Evolutionary conservation across 148 eudicot species (phyloP).

Genomic region (Rhododendron ovatum): DNA sequence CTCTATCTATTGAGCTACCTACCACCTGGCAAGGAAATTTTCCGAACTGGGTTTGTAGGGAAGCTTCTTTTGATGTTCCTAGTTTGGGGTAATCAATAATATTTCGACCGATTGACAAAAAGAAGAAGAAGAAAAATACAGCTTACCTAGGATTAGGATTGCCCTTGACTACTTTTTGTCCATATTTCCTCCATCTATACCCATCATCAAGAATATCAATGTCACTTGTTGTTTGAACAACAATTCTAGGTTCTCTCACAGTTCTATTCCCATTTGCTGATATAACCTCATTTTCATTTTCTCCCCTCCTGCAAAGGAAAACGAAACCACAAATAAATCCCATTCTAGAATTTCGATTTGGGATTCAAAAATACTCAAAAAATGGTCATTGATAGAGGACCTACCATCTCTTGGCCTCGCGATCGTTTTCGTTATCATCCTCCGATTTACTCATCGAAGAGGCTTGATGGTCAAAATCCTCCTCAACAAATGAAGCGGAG

Average conservation of each 20-base stretch:
- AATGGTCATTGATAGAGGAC: neutral
- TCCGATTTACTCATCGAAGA: slow-evolving; percentile 49
- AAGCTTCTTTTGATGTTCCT: too few species aligned
- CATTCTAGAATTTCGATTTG: neutral
- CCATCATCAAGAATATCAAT: slow-evolving; percentile 86
- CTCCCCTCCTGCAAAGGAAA: slow-evolving; percentile 54
- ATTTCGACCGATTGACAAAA: too few species aligned
- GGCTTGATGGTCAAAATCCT: slow-evolving; percentile 67
- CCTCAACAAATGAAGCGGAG: slow-evolving; percentile 59
- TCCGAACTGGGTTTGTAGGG: too few species aligned
- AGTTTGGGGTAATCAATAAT: too few species aligned
- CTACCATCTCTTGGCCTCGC: slow-evolving; percentile 74
- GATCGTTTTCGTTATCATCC: slow-evolving; percentile 56
- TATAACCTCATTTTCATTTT: slow-evolving; percentile 59
- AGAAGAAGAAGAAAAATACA: neutral
- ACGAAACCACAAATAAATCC: neutral
- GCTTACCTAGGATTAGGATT: slow-evolving; percentile 78
- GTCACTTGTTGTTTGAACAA: slow-evolving; percentile 82
- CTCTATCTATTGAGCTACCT: too few species aligned
- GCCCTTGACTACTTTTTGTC: slow-evolving; percentile 86
- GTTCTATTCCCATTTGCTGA: slow-evolving; percentile 65
- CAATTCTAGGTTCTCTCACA: slow-evolving; percentile 68
- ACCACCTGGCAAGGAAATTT: too few species aligned
- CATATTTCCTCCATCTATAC: slow-evolving; percentile 76
- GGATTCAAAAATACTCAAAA: neutral